Conservation (phyloP, 2,329 filamentous ascomycete genomes). For the Monosporascus sp. region DNA sequence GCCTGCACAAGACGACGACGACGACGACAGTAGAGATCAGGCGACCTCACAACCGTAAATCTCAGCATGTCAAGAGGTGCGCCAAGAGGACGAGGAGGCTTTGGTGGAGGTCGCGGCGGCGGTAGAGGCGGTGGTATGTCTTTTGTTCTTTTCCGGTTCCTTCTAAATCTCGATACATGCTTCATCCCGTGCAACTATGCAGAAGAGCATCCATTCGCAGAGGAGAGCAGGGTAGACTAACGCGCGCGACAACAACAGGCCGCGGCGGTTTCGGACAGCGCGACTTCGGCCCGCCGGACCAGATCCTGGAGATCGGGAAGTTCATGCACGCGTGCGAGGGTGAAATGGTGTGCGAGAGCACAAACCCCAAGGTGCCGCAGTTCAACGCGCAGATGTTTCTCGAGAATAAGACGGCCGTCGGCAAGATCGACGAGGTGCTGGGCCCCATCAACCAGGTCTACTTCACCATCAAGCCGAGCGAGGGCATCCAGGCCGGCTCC, state of each 20-base stretch:
- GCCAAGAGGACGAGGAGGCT: constrained; percentile 27
- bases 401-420: constrained; percentile 93
- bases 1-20: background rate
- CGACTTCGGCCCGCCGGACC: constrained; percentile 29
- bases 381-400: constrained; percentile 99
- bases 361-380: constrained; percentile 93
- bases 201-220: background rate
- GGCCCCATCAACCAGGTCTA: constrained; percentile 96
- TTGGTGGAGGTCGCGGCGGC: constrained; percentile 22
- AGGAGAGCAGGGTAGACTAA: background rate
- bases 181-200: too few species aligned
- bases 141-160: background rate
- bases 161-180: too few species aligned
- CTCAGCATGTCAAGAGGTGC: constrained; percentile 28
- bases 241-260: constrained; percentile 11
- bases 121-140: constrained; percentile 25
- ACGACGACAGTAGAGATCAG: background rate
- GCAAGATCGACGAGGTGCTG: constrained; percentile 97
- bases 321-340: constrained; percentile 95
- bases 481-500: constrained; percentile 89
- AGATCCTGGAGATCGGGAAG: constrained; percentile 71
- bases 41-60: background rate
- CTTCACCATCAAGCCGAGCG: constrained; percentile 96
- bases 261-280: constrained; percentile 29
- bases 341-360: constrained; percentile 95